These are phyloP conservation scores for Candida pseudoglaebosa DNA, from an alignment of 805 yeast genomes.

Conservation along the genomic window DNA sequence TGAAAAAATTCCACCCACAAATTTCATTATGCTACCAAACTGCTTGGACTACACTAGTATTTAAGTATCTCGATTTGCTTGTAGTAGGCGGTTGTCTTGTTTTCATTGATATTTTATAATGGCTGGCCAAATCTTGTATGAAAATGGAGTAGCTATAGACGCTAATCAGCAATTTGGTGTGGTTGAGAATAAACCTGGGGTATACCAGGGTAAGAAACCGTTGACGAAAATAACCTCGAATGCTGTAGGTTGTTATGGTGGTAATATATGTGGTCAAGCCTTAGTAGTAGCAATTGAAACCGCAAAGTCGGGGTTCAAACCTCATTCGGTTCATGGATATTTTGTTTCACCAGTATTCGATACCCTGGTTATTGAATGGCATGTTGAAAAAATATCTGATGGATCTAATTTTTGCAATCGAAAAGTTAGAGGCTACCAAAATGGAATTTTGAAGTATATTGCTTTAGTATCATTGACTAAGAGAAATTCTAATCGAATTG, in stretches of 20 bases:
- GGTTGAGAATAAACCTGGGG: conserved; percentile 10
- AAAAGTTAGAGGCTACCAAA: conserved; percentile 23
- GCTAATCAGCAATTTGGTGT: conserved; percentile 18
- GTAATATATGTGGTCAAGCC: conserved; percentile 33
- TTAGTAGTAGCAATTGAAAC: conserved; percentile 27
- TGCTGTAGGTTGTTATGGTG: conserved; percentile 31
- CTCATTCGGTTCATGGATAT: conserved; percentile 34
- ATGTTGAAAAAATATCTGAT: conserved; percentile 26
- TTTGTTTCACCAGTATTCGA: conserved; percentile 21
- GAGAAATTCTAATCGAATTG: conserved; percentile 23
- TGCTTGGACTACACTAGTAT: no score
- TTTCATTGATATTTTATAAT: not conserved
- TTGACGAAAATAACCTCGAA: conserved; percentile 22
- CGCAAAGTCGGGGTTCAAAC: conserved; percentile 26
- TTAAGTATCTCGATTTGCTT: no score
- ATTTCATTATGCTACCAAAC: no score
- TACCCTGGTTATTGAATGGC: conserved; percentile 22
- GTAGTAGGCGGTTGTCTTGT: no score
- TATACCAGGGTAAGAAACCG: conserved; percentile 17
- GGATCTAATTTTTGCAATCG: conserved; percentile 37
- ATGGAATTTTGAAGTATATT: conserved; percentile 21
- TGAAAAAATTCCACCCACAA: not conserved
- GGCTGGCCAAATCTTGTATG: conserved; percentile 1
- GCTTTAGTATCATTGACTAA: conserved; percentile 33
- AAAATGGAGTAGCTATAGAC: conserved; percentile 9